Evolutionary conservation across 2,329 filamentous ascomycete species (phyloP).

Genomic region (Pyrenophora tritici-repentis): DNA sequence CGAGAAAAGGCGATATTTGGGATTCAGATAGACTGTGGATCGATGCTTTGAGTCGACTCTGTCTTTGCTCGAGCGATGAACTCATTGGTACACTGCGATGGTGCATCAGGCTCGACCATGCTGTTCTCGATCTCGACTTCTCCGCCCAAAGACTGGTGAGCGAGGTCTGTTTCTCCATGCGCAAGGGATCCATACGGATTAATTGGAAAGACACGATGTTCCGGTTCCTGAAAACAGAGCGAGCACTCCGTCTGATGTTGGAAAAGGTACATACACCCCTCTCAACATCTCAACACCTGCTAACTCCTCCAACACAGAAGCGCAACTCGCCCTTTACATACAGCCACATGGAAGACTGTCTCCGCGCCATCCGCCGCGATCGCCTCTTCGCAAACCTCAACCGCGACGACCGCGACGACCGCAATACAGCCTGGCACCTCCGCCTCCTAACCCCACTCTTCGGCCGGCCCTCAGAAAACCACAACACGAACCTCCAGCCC

Average conservation of each 20-base stretch:
- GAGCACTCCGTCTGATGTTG: constrained; percentile 21
- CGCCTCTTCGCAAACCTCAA: constrained; percentile 24
- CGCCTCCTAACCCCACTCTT: constrained; percentile 29
- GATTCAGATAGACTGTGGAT: constrained; percentile 7
- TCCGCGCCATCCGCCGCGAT: constrained; percentile 34
- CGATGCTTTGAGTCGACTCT: constrained; percentile 9
- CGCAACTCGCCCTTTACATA: constrained; percentile 24
- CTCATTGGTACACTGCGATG: constrained; percentile 28
- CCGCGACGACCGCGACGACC: constrained; percentile 13
- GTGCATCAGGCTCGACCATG: constrained; percentile 33
- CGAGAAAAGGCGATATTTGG: not conserved
- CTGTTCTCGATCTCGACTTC: constrained; percentile 32
- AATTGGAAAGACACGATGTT: constrained; percentile 34
- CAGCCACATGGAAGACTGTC: constrained; percentile 33
- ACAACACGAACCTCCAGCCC: constrained; percentile 11
- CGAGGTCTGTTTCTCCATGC: too few species aligned
- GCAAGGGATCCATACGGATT: constrained; percentile 9
- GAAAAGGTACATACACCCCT: constrained; percentile 18
- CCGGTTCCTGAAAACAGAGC: constrained; percentile 31
- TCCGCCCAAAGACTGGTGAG: not conserved
- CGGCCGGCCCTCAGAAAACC: constrained; percentile 17
- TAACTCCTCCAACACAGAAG: constrained; percentile 16
- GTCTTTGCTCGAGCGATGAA: constrained; percentile 12
- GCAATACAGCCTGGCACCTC: constrained; percentile 30
- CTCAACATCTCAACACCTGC: not conserved